Base-by-base conservation (phyloP, 306 rosid species). In the Begonia peltatifolia region DNA sequence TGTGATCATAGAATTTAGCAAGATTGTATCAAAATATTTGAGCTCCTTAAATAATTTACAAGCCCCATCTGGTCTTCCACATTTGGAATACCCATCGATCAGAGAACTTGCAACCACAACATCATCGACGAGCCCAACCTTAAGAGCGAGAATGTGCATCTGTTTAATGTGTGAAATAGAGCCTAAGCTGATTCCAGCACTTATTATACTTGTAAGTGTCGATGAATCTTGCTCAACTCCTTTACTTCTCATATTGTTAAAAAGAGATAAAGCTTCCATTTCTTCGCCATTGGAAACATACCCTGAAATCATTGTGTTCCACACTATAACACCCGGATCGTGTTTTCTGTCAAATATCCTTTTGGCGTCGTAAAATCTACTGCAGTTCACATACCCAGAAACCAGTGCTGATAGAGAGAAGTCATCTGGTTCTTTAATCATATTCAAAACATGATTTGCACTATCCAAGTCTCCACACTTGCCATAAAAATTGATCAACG, bases 281-380 rank as follows among this genome's bases (percentile, higher is more conserved):
- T 58, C 76, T 60, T 83, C 87, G 43, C 75, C 67, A 50, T 65
- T 80, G 61, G 52, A 55, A 30, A 80, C 79, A 62, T 73, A 78
- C 51, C 94, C 94, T 2, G 94, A 73, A 58, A 87, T 80, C 64
- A 87, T 59, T 4, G 93, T 72, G 65, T 83, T 87, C 88, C 93
- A 83, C 60, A 83, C 38, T 18, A 70, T 80, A 53, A 53, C 23
- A 74, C 79, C 71, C 1, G 82, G 82, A 65, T 53, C 51, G 42
- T 42, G 55, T 69, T 30, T 80, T 6, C 54, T 42, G 46, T 78
- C 67, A 57, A 87, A 87, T 59, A 80, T 63, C 58, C 71, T 69
- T 64, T 78, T 83, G 14, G 95, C 95, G 20, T 83, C 95, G 16
- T 47, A 17, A 84, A 80, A 77, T 63, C 82, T 73, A 12, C 89